These are phyloP conservation scores for Ajuga chamaepitys DNA, from an alignment of 257 asterid species.

Conservation along the genomic window DNA sequence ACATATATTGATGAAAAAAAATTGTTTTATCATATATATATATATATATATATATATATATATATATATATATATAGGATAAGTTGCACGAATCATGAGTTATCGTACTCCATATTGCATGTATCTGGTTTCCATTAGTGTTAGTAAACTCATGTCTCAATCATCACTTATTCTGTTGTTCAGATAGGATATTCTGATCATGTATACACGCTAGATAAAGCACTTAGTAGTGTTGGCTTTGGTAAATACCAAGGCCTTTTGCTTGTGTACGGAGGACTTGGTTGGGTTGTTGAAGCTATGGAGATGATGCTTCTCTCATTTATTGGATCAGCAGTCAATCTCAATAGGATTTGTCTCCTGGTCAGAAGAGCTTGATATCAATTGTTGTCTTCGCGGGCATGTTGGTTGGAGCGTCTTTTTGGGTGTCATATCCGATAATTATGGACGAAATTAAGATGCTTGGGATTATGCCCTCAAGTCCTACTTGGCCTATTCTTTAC, in stretches of 20 bases:
- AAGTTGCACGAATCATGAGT: neutral
- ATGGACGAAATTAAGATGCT: too few species aligned
- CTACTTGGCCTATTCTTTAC: too few species aligned
- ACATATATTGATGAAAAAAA: too few species aligned
- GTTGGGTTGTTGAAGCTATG: conserved; percentile 37
- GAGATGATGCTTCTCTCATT: conserved; percentile 42
- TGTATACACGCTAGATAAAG: conserved; percentile 34
- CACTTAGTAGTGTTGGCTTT: conserved; percentile 33
- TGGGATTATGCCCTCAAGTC: too few species aligned
- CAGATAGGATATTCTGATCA: conserved; percentile 19
- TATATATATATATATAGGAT: too few species aligned
- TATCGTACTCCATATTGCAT: neutral
- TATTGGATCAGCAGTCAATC: conserved; percentile 39
- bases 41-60: too few species aligned
- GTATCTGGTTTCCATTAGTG: neutral
- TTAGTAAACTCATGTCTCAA: neutral
- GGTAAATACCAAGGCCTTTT: conserved; percentile 52
- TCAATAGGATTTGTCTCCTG: too few species aligned
- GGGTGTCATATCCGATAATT: too few species aligned
- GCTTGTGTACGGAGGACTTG: conserved; percentile 42
- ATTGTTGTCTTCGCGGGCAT: too few species aligned
- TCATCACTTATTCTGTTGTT: neutral
- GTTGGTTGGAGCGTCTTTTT: too few species aligned
- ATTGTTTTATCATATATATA: too few species aligned
- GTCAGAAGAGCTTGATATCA: too few species aligned